phyloP scores from a whole-genome alignment of 2,329 filamentous ascomycete genomes.

The Teratosphaeria gauchensis region DNA sequence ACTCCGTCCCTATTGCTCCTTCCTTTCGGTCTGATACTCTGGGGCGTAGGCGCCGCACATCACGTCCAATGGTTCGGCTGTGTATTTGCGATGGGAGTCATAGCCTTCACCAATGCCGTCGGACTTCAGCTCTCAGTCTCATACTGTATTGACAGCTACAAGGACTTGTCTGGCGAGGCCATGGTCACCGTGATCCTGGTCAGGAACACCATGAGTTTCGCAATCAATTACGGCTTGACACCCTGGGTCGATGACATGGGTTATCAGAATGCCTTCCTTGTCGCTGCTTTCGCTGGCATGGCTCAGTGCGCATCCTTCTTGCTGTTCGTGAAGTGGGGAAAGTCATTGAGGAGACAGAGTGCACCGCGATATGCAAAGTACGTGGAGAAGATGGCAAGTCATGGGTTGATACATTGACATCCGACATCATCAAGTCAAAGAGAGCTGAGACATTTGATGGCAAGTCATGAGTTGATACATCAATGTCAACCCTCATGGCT shows the following conservation, averaged over 20 bases:
- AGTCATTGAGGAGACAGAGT: constrained; percentile 31
- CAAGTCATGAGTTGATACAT: not conserved
- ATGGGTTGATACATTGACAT: constrained; percentile 13
- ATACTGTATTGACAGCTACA: constrained; percentile 38
- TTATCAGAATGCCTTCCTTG: constrained; percentile 34
- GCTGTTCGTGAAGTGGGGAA: constrained; percentile 42
- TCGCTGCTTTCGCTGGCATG: constrained; percentile 34
- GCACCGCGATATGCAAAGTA: constrained; percentile 31
- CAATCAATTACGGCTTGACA: constrained; percentile 40
- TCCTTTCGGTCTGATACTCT: constrained; percentile 37
- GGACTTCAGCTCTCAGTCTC: constrained; percentile 31
- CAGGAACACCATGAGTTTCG: constrained; percentile 41
- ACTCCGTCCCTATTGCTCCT: constrained; percentile 33
- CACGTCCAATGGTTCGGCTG: constrained; percentile 41
- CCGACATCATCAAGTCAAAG: not conserved
- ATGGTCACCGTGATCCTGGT: constrained; percentile 39
- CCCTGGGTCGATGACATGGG: constrained; percentile 37
- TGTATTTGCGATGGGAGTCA: constrained; percentile 36
- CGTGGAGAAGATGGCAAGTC: constrained; percentile 24
- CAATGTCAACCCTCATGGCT: not conserved
- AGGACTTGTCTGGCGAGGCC: constrained; percentile 35
- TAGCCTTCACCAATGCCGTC: constrained; percentile 35
- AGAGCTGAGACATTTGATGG: not conserved
- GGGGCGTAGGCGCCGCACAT: constrained; percentile 42
- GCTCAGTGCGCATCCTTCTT: constrained; percentile 31